A percentile compares a stretch with the other conserved stretches of the same genome.
These are phyloP conservation scores for Tricholoma sp. DNA, from an alignment of 768 basidiomycete genomes.

Conservation along the genomic window DNA sequence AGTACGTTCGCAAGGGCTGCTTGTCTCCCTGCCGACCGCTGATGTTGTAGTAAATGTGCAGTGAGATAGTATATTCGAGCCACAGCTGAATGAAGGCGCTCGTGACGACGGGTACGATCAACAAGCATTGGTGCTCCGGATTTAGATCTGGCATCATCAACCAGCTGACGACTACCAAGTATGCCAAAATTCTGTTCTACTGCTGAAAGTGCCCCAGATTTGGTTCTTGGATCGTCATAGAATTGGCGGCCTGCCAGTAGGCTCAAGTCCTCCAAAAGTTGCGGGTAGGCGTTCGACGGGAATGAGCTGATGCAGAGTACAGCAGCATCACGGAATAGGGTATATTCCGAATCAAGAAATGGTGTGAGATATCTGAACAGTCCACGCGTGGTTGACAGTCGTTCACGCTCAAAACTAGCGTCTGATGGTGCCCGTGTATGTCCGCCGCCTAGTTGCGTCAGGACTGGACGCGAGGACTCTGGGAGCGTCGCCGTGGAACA, in stretches of 20 bases:
- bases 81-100: slow-evolving; percentile 78
- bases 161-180: slow-evolving; percentile 50
- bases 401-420: slow-evolving; percentile 72
- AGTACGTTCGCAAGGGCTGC: slow-evolving; percentile 74
- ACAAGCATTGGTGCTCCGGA: slow-evolving; percentile 34
- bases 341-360: slow-evolving; percentile 83
- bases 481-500: slow-evolving; percentile 73
- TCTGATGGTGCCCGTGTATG: slow-evolving; percentile 70
- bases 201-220: slow-evolving; percentile 31
- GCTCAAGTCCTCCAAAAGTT: slow-evolving; percentile 80
- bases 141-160: slow-evolving; percentile 57
- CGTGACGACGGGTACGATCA: slow-evolving; percentile 65
- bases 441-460: slow-evolving; percentile 55
- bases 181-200: slow-evolving; percentile 34
- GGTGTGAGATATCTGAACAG: slow-evolving; percentile 83
- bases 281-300: slow-evolving; percentile 68
- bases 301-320: slow-evolving; percentile 88
- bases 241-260: slow-evolving; percentile 77
- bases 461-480: slow-evolving; percentile 50
- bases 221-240: slow-evolving; percentile 65
- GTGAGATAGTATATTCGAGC: slow-evolving; percentile 88
- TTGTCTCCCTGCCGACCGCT: slow-evolving; percentile 62
- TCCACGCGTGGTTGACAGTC: slow-evolving; percentile 75
- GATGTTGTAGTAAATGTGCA: slow-evolving; percentile 67
- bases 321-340: slow-evolving; percentile 77